phyloP scores from a whole-genome alignment of 768 basidiomycete genomes.

The Mycena sanguinolenta region DNA sequence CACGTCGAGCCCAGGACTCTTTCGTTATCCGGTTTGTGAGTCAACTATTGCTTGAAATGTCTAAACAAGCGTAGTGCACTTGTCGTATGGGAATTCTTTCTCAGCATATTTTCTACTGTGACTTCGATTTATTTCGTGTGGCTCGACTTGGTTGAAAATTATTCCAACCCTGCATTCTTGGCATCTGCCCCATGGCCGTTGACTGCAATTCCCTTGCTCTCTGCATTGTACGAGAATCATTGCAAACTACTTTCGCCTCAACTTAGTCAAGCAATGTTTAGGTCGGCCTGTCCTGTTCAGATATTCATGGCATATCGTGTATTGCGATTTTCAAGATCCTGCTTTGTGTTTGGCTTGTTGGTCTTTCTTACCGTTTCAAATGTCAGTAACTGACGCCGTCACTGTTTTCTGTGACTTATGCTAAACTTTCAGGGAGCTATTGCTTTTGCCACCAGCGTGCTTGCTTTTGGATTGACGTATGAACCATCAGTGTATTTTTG shows the following conservation, averaged over 20 bases:
- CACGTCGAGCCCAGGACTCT: background rate
- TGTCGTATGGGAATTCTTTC: background rate
- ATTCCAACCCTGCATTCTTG: constrained; percentile 5
- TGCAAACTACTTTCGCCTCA: background rate
- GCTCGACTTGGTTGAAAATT: background rate
- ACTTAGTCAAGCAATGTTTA: background rate
- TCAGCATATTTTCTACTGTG: background rate
- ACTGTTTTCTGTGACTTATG: background rate
- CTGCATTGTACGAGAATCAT: background rate
- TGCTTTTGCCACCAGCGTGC: background rate
- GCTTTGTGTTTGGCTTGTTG: background rate
- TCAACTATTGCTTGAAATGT: background rate
- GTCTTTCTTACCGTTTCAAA: background rate
- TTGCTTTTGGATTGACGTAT: background rate
- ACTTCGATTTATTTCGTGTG: background rate
- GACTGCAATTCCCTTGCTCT: background rate
- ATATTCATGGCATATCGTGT: constrained; percentile 7
- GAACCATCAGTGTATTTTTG: background rate
- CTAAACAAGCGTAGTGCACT: background rate
- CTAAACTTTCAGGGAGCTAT: background rate
- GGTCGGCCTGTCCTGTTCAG: constrained; percentile 1
- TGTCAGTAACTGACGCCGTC: background rate
- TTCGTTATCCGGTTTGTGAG: background rate
- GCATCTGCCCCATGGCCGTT: background rate
- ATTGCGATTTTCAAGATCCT: background rate